These are phyloP conservation scores for Podospora tetraspora DNA, from an alignment of 495 filamentous ascomycete genomes.

Conservation along the genomic window DNA sequence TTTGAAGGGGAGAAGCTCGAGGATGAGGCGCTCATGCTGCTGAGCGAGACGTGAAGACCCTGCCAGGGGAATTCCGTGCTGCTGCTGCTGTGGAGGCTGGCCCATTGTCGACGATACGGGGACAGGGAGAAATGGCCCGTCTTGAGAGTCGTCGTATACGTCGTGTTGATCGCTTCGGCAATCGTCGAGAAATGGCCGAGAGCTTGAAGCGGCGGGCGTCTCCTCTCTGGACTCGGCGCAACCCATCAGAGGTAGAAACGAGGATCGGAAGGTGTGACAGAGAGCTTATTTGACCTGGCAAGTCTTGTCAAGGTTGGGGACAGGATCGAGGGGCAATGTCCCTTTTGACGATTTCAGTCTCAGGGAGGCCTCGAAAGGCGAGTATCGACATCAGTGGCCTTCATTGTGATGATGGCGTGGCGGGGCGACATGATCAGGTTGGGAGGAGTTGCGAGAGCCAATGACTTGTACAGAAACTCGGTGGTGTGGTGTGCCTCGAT, in stretches of 20 bases:
- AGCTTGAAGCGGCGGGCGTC: constrained; percentile 4
- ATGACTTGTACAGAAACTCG: neutral
- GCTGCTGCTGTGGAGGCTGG: constrained; percentile 11
- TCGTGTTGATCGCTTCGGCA: neutral
- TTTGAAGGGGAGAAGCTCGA: constrained; percentile 32
- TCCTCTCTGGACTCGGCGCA: constrained; percentile 19
- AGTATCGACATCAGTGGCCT: neutral
- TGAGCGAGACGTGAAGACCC: constrained; percentile 7
- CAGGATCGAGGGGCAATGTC: neutral
- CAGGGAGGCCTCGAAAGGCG: neutral
- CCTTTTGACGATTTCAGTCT: neutral
- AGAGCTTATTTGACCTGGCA: neutral
- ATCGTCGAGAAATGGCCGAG: constrained; percentile 1
- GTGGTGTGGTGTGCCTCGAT: too few species aligned
- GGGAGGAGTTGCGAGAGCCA: neutral
- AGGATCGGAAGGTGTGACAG: neutral
- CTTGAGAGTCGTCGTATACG: neutral
- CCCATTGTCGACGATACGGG: constrained; percentile 17
- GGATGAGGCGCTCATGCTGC: constrained; percentile 32
- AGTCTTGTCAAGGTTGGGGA: neutral
- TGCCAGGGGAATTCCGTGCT: neutral
- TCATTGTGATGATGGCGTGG: neutral
- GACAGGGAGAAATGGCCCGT: too few species aligned
- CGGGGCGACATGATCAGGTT: neutral
- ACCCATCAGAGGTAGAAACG: constrained; percentile 8